Evolutionary conservation across 345 rosid genomes (phyloP).

Genomic region (Nephelium lappaceum): DNA sequence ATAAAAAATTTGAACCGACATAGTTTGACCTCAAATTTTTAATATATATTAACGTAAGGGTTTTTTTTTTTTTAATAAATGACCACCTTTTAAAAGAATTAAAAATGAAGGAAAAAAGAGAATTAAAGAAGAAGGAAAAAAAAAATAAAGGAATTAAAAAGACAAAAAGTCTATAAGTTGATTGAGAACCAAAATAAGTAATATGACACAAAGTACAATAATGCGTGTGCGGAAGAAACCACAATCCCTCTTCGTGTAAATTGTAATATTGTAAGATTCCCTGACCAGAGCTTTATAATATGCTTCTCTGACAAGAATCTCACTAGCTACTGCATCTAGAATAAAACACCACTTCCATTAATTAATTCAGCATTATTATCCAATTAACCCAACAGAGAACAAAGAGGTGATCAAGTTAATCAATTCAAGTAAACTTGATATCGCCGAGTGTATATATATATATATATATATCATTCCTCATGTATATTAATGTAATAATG

Average conservation of each 20-base stretch:
- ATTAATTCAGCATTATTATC: not conserved
- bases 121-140: too few relatives aligned
- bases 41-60: too few relatives aligned
- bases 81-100: too few relatives aligned
- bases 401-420: not conserved
- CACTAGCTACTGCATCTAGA: not conserved
- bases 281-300: not conserved
- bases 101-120: too few relatives aligned
- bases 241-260: constrained; percentile 35
- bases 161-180: not conserved
- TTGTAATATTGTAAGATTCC: constrained; percentile 25
- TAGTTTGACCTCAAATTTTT: too few relatives aligned
- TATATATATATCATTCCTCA: too few relatives aligned
- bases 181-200: not conserved
- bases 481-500: too few relatives aligned
- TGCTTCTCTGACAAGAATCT: not conserved
- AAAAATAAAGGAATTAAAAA: too few relatives aligned
- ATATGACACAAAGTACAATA: not conserved
- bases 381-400: not conserved
- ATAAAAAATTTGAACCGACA: too few relatives aligned
- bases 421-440: not conserved
- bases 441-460: too few relatives aligned
- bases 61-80: too few relatives aligned
- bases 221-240: constrained; percentile 25
- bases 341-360: not conserved